These are phyloP conservation scores for Mycena rebaudengoi DNA, from an alignment of 768 basidiomycete species.

Conservation along the genomic window DNA sequence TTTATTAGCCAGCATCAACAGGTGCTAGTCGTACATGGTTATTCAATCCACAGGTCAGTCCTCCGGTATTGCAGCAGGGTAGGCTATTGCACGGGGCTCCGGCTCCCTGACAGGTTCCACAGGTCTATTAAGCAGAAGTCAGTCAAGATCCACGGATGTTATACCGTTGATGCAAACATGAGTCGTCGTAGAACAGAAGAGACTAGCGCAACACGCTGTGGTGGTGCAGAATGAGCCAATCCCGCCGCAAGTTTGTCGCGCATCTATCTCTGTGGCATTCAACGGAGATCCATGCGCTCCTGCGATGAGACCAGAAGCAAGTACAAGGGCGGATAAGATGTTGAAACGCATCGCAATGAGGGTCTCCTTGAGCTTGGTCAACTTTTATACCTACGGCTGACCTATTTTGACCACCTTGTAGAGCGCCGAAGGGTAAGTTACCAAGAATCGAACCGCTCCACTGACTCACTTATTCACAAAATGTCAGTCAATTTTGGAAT, in stretches of 20 bases:
- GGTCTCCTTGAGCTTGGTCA: too few relatives aligned
- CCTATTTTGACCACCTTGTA: too few relatives aligned
- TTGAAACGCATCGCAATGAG: constrained; percentile 1
- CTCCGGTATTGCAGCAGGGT: not conserved
- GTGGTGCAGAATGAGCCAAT: not conserved
- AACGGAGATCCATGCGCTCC: not conserved
- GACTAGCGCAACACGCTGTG: not conserved
- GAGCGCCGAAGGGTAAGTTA: too few relatives aligned
- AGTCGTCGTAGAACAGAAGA: not conserved
- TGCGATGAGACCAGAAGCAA: not conserved
- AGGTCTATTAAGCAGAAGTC: not conserved
- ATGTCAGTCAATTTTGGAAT: too few relatives aligned
- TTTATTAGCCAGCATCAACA: not conserved
- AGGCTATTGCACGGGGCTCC: not conserved
- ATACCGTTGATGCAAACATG: not conserved
- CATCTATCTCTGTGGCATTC: not conserved
- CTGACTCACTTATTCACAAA: too few relatives aligned
- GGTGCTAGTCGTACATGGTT: not conserved
- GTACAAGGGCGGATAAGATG: not conserved
- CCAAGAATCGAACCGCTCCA: too few relatives aligned
- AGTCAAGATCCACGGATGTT: too few relatives aligned
- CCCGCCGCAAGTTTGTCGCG: not conserved
- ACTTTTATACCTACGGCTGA: too few relatives aligned
- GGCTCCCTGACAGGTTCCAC: not conserved
- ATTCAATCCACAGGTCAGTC: not conserved